A percentile compares a stretch with the other conserved stretches of the same genome.
phyloP scores from a whole-genome alignment of 257 asterid genomes.

The Scutellaria galericulata region DNA sequence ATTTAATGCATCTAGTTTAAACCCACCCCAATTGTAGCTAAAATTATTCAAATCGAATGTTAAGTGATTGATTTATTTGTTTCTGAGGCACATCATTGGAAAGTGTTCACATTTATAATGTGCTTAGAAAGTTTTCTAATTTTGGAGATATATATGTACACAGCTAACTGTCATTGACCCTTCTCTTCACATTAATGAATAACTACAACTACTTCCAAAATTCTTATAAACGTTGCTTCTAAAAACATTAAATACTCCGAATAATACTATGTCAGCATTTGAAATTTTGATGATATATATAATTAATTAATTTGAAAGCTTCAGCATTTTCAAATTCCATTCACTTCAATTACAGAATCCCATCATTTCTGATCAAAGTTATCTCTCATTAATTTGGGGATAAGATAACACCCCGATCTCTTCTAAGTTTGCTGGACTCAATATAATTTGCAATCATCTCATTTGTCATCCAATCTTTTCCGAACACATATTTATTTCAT shows the following conservation, averaged over 20 bases:
- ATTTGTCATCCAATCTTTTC: too few species aligned
- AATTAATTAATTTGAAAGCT: not conserved
- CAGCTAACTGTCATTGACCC: not conserved
- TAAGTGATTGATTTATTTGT: not conserved
- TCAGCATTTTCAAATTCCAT: not conserved
- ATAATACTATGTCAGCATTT: constrained; percentile 11
- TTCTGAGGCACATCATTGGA: not conserved
- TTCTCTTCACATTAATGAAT: constrained; percentile 12
- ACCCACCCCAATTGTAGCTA: not conserved
- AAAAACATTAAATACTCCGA: constrained; percentile 17
- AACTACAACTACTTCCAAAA: constrained; percentile 16
- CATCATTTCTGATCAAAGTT: not conserved
- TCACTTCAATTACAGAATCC: constrained; percentile 3
- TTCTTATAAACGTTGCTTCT: constrained; percentile 21
- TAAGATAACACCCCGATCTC: too few species aligned
- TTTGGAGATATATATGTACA: not conserved
- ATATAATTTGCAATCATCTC: too few species aligned
- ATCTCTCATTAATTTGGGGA: too few species aligned
- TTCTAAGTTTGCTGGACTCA: too few species aligned
- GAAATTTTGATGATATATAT: not conserved
- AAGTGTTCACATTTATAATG: constrained; percentile 7
- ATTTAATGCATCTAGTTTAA: not conserved
- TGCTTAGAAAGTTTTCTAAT: not conserved
- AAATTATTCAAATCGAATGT: not conserved
- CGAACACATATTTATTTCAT: too few species aligned